phyloP scores from a whole-genome alignment of 2,329 filamentous ascomycete species.

The Xylariaceae sp. region DNA sequence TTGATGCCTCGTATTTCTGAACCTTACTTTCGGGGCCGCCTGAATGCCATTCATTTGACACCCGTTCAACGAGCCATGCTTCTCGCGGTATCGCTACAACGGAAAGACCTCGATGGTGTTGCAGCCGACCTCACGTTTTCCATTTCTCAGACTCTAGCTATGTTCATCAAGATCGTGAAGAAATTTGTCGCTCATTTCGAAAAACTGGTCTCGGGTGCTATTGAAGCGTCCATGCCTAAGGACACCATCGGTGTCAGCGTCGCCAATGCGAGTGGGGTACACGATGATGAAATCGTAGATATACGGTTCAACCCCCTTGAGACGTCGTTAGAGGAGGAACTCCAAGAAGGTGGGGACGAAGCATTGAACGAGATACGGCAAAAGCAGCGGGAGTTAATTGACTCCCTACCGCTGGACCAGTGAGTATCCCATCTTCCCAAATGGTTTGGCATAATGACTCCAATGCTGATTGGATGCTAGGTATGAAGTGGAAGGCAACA shows the following conservation, averaged over 20 bases:
- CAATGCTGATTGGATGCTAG: slow-evolving; percentile 45
- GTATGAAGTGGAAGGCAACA: slow-evolving; percentile 70
- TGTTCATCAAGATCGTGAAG: slow-evolving; percentile 95
- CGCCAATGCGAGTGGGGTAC: slow-evolving; percentile 66
- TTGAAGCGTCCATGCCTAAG: slow-evolving; percentile 69
- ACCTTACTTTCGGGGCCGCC: slow-evolving; percentile 83
- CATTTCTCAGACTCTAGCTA: slow-evolving; percentile 83
- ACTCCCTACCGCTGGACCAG: slow-evolving; percentile 87
- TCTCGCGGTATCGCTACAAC: slow-evolving; percentile 88
- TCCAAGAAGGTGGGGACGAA: slow-evolving; percentile 83
- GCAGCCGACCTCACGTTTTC: slow-evolving; percentile 79
- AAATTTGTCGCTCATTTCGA: slow-evolving; percentile 85
- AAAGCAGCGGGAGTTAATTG: slow-evolving; percentile 87
- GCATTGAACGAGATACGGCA: slow-evolving; percentile 73
- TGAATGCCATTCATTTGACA: slow-evolving; percentile 73
- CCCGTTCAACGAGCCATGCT: slow-evolving; percentile 88
- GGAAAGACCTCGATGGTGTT: slow-evolving; percentile 82
- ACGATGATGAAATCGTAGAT: slow-evolving; percentile 72
- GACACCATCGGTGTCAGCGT: slow-evolving; percentile 64
- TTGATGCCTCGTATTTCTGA: slow-evolving; percentile 82
- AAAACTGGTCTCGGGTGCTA: slow-evolving; percentile 74
- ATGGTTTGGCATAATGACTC: slow-evolving; percentile 9
- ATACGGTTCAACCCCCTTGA: slow-evolving; percentile 74
- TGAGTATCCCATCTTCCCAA: slow-evolving; percentile 52
- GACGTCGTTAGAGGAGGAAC: slow-evolving; percentile 76